These are phyloP conservation scores for Aspergillus ellipticus DNA, from an alignment of 495 filamentous ascomycete species.

Conservation along the genomic window DNA sequence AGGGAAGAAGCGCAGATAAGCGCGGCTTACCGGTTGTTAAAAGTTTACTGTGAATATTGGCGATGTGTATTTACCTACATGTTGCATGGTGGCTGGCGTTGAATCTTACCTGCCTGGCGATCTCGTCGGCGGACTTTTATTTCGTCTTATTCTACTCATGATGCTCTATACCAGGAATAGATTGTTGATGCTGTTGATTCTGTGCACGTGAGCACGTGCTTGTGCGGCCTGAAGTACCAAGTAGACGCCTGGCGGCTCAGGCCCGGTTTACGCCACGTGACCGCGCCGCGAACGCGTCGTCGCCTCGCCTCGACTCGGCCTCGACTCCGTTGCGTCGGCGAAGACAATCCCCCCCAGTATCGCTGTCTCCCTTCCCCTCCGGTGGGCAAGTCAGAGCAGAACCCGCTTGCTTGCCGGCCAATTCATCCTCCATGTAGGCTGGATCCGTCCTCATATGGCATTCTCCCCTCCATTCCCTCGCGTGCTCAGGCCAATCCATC, in stretches of 20 bases:
- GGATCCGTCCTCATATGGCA: neutral
- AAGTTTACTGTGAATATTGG: constrained; percentile 16
- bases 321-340: neutral
- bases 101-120: constrained; percentile 3
- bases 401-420: neutral
- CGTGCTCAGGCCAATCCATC: neutral
- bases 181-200: no score
- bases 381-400: neutral
- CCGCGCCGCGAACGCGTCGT: constrained; percentile 39
- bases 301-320: constrained; percentile 2
- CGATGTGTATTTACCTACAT: constrained; percentile 19
- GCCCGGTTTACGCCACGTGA: constrained; percentile 30
- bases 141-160: neutral
- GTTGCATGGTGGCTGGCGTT: constrained; percentile 26
- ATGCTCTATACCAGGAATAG: constrained; percentile 1
- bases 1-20: constrained; percentile 63
- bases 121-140: neutral
- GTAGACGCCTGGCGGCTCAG: neutral
- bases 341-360: neutral
- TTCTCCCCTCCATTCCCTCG: neutral
- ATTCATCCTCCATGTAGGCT: neutral
- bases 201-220: no score
- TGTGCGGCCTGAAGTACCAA: constrained; percentile 1
- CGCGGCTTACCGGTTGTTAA: constrained; percentile 17
- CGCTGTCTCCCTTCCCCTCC: neutral